phyloP scores from a whole-genome alignment of 495 filamentous ascomycete genomes.

The Podospora sp. region DNA sequence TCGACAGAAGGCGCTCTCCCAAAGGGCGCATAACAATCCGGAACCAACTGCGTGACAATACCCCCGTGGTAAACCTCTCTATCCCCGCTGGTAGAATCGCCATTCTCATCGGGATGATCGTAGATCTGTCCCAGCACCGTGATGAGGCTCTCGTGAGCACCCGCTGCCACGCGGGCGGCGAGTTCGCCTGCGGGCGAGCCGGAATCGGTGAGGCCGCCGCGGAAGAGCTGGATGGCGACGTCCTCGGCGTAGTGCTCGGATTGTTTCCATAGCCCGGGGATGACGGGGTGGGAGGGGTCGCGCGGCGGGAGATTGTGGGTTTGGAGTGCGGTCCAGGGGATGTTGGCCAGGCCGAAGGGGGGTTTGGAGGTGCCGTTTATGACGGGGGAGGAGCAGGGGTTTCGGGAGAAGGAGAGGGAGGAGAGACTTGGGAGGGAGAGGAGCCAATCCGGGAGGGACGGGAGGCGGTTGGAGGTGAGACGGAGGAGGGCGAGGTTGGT shows the following conservation, averaged over 20 bases:
- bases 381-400: conserved; percentile 40
- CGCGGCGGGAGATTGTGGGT: conserved; percentile 39
- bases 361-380: conserved; percentile 22
- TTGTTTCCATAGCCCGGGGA: conserved; percentile 38
- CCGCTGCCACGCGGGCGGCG: conserved; percentile 45
- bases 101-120: conserved; percentile 40
- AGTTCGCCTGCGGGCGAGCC: conserved; percentile 50
- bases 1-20: background rate
- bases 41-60: background rate
- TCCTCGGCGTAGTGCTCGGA: conserved; percentile 34
- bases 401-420: conserved; percentile 50
- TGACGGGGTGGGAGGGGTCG: conserved; percentile 45
- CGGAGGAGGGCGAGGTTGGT: conserved; percentile 45
- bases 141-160: conserved; percentile 49
- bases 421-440: conserved; percentile 47
- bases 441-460: conserved; percentile 42
- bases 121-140: conserved; percentile 45
- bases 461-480: conserved; percentile 45
- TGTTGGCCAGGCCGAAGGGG: conserved; percentile 34
- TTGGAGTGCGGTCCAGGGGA: conserved; percentile 43
- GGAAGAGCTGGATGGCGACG: conserved; percentile 52
- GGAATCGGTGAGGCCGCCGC: conserved; percentile 42
- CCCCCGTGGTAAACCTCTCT: background rate
- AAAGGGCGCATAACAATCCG: background rate
- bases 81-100: background rate